These are phyloP conservation scores for Corymbia maculata DNA, from an alignment of 345 rosid genomes.

Conservation along the genomic window DNA sequence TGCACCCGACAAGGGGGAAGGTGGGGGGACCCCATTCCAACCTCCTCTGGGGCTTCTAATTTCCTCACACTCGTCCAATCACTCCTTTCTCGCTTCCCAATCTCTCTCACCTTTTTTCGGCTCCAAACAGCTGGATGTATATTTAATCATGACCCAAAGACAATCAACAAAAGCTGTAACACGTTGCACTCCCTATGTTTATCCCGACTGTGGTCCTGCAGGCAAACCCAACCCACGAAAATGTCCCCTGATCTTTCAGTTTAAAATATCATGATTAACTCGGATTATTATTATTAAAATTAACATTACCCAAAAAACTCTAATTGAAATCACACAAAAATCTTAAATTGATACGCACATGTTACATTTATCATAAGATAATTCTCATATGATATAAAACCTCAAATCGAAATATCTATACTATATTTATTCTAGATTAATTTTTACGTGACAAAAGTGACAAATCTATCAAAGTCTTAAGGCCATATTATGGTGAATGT, in stretches of 20 bases:
- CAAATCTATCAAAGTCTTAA: background rate
- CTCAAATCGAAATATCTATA: fast-evolving
- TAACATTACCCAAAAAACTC: background rate
- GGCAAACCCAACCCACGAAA: background rate
- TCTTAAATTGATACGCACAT: too few relatives aligned
- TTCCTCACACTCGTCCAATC: background rate
- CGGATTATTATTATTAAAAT: background rate
- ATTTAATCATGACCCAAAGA: background rate
- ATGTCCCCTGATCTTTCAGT: background rate
- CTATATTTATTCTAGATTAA: background rate
- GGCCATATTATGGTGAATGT: too few relatives aligned
- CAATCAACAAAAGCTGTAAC: background rate
- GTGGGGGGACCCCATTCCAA: background rate
- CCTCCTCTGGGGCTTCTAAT: background rate
- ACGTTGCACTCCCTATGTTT: background rate
- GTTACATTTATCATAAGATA: background rate
- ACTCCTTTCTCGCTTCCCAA: background rate
- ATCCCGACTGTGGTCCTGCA: background rate
- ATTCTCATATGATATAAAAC: background rate
- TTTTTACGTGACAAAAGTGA: background rate
- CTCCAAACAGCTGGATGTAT: background rate
- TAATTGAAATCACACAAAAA: too few relatives aligned
- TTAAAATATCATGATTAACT: background rate
- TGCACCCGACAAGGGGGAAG: background rate
- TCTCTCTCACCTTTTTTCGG: background rate